Evolutionary conservation across 371 early-diverging fungal genomes (phyloP).

Genomic region (Mucor sp.): DNA sequence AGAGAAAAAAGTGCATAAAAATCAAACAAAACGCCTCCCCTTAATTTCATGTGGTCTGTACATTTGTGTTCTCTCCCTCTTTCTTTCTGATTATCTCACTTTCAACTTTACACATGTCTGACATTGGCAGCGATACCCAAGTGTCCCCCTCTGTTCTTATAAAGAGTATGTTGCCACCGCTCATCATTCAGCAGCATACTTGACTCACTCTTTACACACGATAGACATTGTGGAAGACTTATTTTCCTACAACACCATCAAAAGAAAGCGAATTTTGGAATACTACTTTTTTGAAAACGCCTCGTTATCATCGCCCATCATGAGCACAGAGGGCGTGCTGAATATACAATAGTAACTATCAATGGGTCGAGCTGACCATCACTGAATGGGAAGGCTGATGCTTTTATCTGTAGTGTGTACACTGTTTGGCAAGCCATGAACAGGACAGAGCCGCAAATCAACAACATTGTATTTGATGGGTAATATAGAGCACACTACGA

Average conservation of each 20-base stretch:
- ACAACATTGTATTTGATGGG: constrained; percentile 62
- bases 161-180: constrained; percentile 21
- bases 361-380: background rate
- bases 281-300: constrained; percentile 48
- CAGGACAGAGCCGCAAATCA: constrained; percentile 55
- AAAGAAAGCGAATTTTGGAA: constrained; percentile 42
- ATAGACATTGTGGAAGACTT: constrained; percentile 47
- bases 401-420: constrained; percentile 44
- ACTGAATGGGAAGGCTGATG: background rate
- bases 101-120: constrained; percentile 30
- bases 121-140: constrained; percentile 36
- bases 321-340: constrained; percentile 57
- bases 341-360: constrained; percentile 56
- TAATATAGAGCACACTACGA: constrained; percentile 17
- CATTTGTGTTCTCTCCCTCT: background rate
- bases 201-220: background rate
- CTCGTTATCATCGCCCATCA: constrained; percentile 49
- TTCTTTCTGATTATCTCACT: background rate
- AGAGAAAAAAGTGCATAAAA: background rate
- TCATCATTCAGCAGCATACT: background rate
- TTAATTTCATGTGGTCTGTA: background rate
- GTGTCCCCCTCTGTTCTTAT: constrained; percentile 39
- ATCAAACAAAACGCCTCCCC: background rate
- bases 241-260: constrained; percentile 45
- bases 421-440: constrained; percentile 67